These are phyloP conservation scores for Malania oleifera DNA, from an alignment of 164 flowering plant genomes.

Conservation along the genomic window DNA sequence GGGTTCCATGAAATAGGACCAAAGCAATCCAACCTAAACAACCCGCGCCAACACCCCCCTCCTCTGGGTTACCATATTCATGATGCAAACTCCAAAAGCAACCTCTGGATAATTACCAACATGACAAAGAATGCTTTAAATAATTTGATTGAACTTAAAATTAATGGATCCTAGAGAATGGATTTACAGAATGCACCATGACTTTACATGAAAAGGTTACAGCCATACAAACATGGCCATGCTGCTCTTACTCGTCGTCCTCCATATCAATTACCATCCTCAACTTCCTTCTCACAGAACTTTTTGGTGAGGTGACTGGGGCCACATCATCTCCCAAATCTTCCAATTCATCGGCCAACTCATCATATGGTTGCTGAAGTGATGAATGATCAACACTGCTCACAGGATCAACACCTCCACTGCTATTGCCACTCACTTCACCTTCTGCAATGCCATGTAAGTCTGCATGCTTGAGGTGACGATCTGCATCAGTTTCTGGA, in stretches of 20 bases:
- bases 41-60: too few species aligned
- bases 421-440: slow-evolving; percentile 10
- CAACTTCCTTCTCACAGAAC: slow-evolving; percentile 40
- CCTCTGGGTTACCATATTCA: too few species aligned
- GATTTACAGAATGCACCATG: too few species aligned
- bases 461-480: slow-evolving; percentile 1
- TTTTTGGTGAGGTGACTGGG: slow-evolving; percentile 12
- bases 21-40: too few species aligned
- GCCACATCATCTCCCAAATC: slow-evolving; percentile 44
- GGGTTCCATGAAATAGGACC: too few species aligned
- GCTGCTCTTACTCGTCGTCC: slow-evolving; percentile 38
- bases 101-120: too few species aligned
- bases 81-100: too few species aligned
- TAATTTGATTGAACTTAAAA: too few species aligned
- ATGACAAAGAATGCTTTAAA: too few species aligned
- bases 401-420: slow-evolving; percentile 4
- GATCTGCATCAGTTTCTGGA: neutral
- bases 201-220: too few species aligned
- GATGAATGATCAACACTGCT: slow-evolving; percentile 12
- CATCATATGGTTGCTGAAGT: slow-evolving; percentile 22
- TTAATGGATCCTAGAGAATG: too few species aligned
- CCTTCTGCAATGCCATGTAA: slow-evolving; percentile 16
- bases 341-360: slow-evolving; percentile 27
- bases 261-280: slow-evolving; percentile 65
- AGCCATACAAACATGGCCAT: neutral